A percentile compares a stretch with the other conserved stretches of the same genome.
These are phyloP conservation scores for Dendryphion nanum DNA, from an alignment of 2,329 filamentous ascomycete genomes.

Conservation along the genomic window DNA sequence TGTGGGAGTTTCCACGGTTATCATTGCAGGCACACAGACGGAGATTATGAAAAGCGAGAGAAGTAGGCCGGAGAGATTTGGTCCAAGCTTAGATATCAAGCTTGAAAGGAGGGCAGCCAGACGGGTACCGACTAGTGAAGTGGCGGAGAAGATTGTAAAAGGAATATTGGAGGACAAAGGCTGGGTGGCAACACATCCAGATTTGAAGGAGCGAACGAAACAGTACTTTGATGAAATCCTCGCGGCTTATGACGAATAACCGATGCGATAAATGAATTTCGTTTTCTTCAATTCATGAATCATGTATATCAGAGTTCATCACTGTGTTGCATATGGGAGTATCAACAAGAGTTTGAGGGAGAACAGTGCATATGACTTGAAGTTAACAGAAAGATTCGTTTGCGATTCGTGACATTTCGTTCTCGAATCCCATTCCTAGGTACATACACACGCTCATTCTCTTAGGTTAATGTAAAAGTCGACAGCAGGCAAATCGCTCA, in stretches of 20 bases:
- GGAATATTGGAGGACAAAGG: slow-evolving; percentile 12
- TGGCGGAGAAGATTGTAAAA: slow-evolving; percentile 10
- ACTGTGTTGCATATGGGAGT: too few species aligned
- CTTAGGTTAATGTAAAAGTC: too few species aligned
- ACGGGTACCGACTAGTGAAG: slow-evolving; percentile 9
- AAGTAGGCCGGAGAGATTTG: slow-evolving; percentile 13
- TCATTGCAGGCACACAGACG: slow-evolving; percentile 13
- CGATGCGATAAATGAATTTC: too few species aligned
- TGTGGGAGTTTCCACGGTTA: slow-evolving; percentile 11
- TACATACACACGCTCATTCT: too few species aligned
- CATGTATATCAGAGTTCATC: too few species aligned
- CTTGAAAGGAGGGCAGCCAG: slow-evolving; percentile 11
- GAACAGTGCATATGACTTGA: too few species aligned
- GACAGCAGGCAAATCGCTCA: too few species aligned
- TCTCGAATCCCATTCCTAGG: too few species aligned
- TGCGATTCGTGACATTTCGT: too few species aligned
- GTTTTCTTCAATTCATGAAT: too few species aligned
- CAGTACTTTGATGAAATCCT: slow-evolving; percentile 16
- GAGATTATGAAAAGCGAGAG: slow-evolving; percentile 15
- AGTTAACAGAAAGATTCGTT: too few species aligned
- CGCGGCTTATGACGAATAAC: slow-evolving; percentile 14
- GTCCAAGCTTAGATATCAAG: slow-evolving; percentile 7
- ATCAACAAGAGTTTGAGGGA: too few species aligned
- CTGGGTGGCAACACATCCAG: slow-evolving; percentile 16
- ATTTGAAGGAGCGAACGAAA: slow-evolving; percentile 13